These are phyloP conservation scores for Debaryomycetaceae sp. DNA, from an alignment of 1,139 yeast species.

Conservation along the genomic window DNA sequence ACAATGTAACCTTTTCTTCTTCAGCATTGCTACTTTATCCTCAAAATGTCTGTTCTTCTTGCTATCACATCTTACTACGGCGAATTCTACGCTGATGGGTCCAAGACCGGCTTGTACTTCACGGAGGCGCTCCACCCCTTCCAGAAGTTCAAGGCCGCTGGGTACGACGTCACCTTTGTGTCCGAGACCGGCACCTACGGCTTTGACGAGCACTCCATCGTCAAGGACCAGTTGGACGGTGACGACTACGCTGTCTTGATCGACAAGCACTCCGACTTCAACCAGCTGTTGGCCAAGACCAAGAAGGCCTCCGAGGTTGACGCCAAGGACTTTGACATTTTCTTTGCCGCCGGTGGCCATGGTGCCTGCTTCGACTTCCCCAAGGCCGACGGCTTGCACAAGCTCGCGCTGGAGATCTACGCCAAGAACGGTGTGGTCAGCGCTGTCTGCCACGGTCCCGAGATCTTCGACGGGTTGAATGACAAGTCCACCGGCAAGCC, in stretches of 20 bases:
- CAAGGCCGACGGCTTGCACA: conserved; percentile 42
- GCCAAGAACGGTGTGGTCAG: conserved; percentile 48
- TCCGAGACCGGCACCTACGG: conserved; percentile 57
- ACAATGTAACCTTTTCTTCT: too few species aligned
- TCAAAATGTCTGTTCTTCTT: conserved; percentile 44
- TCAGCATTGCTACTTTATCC: too few species aligned
- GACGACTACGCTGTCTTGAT: conserved; percentile 37
- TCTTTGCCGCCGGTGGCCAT: conserved; percentile 65
- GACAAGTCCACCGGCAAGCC: conserved; percentile 39
- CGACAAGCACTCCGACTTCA: conserved; percentile 36
- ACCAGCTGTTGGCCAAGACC: conserved; percentile 25
- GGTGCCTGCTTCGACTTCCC: conserved; percentile 59
- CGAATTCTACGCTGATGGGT: conserved; percentile 51
- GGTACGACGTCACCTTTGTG: conserved; percentile 49
- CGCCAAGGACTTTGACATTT: conserved; percentile 45
- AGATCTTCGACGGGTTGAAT: conserved; percentile 43
- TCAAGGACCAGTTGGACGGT: conserved; percentile 35
- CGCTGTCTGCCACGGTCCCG: conserved; percentile 69
- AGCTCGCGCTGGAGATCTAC: conserved; percentile 42
- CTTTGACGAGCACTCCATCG: conserved; percentile 49
- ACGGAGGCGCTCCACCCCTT: conserved; percentile 58
- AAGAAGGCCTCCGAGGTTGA: conserved; percentile 42
- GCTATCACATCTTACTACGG: conserved; percentile 50
- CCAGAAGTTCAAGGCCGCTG: conserved; percentile 39
- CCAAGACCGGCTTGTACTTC: conserved; percentile 52